Percentiles rank a stretch among this genome's conserved stretches.
These are phyloP conservation scores for Candida railenensis DNA, from an alignment of 805 yeast genomes.

Conservation along the genomic window DNA sequence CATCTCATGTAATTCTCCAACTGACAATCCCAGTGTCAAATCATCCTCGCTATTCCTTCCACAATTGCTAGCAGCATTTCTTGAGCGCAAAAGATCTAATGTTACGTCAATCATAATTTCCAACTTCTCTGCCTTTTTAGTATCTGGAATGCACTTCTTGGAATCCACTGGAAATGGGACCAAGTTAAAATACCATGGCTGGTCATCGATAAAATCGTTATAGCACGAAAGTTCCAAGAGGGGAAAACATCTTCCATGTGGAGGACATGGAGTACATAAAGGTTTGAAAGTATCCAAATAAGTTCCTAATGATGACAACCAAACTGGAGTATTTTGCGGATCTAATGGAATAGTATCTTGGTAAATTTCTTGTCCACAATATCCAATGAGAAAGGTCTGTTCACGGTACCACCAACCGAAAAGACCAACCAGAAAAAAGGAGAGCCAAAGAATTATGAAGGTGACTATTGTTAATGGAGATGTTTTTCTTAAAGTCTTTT, in stretches of 20 bases:
- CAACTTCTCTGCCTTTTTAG: conserved; percentile 64
- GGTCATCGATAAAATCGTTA: conserved; percentile 54
- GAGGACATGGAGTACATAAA: conserved; percentile 74
- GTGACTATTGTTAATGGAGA: neutral
- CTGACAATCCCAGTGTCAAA: conserved; percentile 49
- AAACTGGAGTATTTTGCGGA: conserved; percentile 23
- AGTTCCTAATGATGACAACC: conserved; percentile 37
- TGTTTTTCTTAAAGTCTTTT: neutral
- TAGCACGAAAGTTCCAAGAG: conserved; percentile 63
- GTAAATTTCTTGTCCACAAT: conserved; percentile 65
- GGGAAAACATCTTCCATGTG: conserved; percentile 71
- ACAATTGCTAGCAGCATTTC: conserved; percentile 65
- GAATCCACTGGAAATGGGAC: conserved; percentile 45
- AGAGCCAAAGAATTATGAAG: conserved; percentile 23
- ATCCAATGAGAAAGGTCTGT: conserved; percentile 63
- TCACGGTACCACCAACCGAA: conserved; percentile 63
- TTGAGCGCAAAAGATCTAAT: conserved; percentile 60
- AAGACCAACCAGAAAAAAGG: conserved; percentile 35
- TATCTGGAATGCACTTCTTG: conserved; percentile 68
- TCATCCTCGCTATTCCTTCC: conserved; percentile 47
- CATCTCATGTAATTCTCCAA: conserved; percentile 51
- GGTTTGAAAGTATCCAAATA: conserved; percentile 54
- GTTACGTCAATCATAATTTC: conserved; percentile 66
- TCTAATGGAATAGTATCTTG: conserved; percentile 38
- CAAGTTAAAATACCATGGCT: conserved; percentile 58